These are phyloP conservation scores for Strombidium stylifer DNA, from an alignment of 73 alveolate genomes.

Conservation along the genomic window DNA sequence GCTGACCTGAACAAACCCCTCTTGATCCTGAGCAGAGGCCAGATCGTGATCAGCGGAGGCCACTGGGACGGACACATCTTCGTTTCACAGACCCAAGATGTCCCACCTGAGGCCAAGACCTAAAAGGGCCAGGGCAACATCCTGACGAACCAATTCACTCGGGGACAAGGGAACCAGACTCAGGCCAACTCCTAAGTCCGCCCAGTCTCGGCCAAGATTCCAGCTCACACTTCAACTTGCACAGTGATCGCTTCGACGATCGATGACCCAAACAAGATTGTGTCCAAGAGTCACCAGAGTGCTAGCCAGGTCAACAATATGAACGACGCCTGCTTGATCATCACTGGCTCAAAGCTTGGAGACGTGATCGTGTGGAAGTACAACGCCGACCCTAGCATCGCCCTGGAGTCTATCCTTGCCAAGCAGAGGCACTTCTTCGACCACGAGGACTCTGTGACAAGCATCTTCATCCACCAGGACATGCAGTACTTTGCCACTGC, in stretches of 20 bases:
- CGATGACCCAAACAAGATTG: too few species aligned
- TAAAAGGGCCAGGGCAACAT: too few species aligned
- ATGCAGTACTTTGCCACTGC: conserved; percentile 14
- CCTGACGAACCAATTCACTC: too few species aligned
- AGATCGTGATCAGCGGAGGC: conserved; percentile 80
- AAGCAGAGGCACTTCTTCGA: conserved; percentile 27
- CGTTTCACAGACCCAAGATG: conserved; percentile 15
- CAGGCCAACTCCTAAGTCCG: too few species aligned
- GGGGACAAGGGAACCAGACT: too few species aligned
- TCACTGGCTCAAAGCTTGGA: conserved; percentile 49
- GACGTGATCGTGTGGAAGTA: conserved; percentile 49
- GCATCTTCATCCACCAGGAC: conserved; percentile 35
- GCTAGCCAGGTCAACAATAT: conserved; percentile 43
- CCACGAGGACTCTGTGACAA: conserved; percentile 45
- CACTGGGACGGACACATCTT: conserved; percentile 66
- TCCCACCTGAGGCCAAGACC: too few species aligned
- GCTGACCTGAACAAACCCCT: conserved; percentile 58
- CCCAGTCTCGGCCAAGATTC: too few species aligned
- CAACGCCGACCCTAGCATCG: not conserved
- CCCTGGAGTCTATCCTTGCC: conserved; percentile 17
- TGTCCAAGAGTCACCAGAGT: too few species aligned
- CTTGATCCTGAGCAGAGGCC: conserved; percentile 53
- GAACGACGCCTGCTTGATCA: conserved; percentile 11
- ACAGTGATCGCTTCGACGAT: too few species aligned
- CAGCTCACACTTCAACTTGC: too few species aligned